Percentiles rank a stretch among this genome's conserved stretches.
These are phyloP conservation scores for Starmerella gropengiesseri DNA, from an alignment of 805 yeast species.

Conservation along the genomic window DNA sequence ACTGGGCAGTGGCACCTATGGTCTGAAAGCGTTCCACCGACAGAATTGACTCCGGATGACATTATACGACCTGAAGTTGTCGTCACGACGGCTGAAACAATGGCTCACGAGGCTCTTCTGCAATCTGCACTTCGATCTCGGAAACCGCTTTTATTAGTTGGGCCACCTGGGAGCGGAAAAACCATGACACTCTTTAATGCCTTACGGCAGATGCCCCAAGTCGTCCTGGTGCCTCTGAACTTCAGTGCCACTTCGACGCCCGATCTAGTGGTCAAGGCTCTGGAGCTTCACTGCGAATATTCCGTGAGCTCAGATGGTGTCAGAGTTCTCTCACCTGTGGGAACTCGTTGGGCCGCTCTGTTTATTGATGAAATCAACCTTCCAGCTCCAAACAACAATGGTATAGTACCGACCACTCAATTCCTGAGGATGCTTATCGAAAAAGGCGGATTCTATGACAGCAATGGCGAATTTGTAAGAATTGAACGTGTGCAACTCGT, in stretches of 20 bases:
- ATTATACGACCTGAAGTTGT: constrained; percentile 52
- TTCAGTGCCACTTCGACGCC: constrained; percentile 76
- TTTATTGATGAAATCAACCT: constrained; percentile 89
- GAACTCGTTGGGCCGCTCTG: constrained; percentile 63
- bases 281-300: constrained; percentile 66
- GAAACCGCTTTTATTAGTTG: constrained; percentile 62
- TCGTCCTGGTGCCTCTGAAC: constrained; percentile 58
- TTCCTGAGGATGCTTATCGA: constrained; percentile 68
- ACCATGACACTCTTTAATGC: constrained; percentile 79
- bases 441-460: constrained; percentile 65
- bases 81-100: constrained; percentile 71
- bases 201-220: constrained; percentile 42
- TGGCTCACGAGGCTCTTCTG: constrained; percentile 52
- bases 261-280: constrained; percentile 43
- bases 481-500: constrained; percentile 62
- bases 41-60: constrained; percentile 46
- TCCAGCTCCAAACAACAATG: constrained; percentile 60
- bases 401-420: constrained; percentile 59
- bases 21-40: constrained; percentile 19
- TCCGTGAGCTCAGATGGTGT: constrained; percentile 42
- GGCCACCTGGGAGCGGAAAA: constrained; percentile 97
- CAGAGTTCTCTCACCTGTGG: constrained; percentile 44
- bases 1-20: constrained; percentile 40
- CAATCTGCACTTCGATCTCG: constrained; percentile 46
- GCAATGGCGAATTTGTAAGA: constrained; percentile 47